Conservation (phyloP, 163 green algal genomes). For the Trebouxia gelatinosa region DNA sequence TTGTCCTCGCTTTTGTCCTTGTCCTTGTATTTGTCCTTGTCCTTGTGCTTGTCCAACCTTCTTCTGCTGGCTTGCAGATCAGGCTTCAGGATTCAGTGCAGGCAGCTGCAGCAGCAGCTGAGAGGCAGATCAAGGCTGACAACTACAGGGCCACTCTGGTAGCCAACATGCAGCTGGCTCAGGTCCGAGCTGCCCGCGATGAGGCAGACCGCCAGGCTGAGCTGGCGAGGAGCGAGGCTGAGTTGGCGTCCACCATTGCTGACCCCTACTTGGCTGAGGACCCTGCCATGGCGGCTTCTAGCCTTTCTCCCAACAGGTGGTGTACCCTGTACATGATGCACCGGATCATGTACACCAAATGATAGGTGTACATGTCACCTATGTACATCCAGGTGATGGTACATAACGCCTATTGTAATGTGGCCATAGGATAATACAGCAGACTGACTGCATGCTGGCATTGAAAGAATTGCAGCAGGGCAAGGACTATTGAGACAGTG, state of each 20-base stretch:
- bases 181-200: neutral
- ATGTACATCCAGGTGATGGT: too few relatives aligned
- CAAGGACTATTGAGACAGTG: too few relatives aligned
- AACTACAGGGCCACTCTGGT: slow-evolving; percentile 17
- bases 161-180: slow-evolving; percentile 26
- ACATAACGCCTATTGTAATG: too few relatives aligned
- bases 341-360: too few relatives aligned
- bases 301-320: slow-evolving; percentile 47
- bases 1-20: neutral
- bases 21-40: neutral
- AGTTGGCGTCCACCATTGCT: slow-evolving; percentile 51
- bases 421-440: too few relatives aligned
- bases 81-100: slow-evolving; percentile 13
- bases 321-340: too few relatives aligned
- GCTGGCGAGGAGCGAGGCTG: slow-evolving; percentile 48
- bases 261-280: slow-evolving; percentile 64
- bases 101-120: slow-evolving; percentile 11
- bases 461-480: too few relatives aligned
- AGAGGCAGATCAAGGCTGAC: slow-evolving; percentile 7
- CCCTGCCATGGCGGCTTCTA: slow-evolving; percentile 53
- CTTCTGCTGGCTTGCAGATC: slow-evolving; percentile 8
- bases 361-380: too few relatives aligned
- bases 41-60: neutral
- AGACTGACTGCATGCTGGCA: too few relatives aligned
- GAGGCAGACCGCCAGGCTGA: slow-evolving; percentile 40